These are phyloP conservation scores for Rhododendron vialii DNA, from an alignment of 148 eudicot genomes.

Conservation along the genomic window DNA sequence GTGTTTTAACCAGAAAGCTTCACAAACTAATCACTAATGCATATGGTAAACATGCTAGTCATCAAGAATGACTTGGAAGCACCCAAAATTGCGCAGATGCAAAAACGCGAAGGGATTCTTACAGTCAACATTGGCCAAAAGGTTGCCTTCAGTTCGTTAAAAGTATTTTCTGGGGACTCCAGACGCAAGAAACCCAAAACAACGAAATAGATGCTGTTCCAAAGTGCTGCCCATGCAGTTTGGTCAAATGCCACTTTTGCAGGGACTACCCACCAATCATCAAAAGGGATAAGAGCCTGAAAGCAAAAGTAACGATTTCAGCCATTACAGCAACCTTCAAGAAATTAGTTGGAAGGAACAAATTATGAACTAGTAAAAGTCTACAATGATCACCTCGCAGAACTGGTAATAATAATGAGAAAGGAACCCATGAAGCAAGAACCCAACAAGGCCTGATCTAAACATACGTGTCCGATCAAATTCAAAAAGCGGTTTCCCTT, in stretches of 20 bases:
- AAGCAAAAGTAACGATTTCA: background rate
- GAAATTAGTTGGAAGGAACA: background rate
- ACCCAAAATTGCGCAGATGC: background rate
- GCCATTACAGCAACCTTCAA: background rate
- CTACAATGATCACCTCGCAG: constrained; percentile 57
- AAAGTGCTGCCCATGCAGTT: constrained; percentile 72
- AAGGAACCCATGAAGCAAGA: constrained; percentile 79
- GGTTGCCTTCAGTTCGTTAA: constrained; percentile 56
- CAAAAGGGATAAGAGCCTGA: constrained; percentile 70
- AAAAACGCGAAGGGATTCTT: constrained; percentile 19
- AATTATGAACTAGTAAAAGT: background rate
- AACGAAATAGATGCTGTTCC: constrained; percentile 85
- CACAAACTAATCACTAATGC: background rate
- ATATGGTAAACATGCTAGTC: background rate
- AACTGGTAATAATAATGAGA: constrained; percentile 88
- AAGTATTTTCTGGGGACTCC: constrained; percentile 58
- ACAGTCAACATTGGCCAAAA: constrained; percentile 88
- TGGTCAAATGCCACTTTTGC: constrained; percentile 84
- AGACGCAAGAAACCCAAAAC: constrained; percentile 59
- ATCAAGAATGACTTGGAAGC: background rate
- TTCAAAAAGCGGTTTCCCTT: constrained; percentile 87
- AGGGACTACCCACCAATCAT: constrained; percentile 92
- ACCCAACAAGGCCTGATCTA: constrained; percentile 82
- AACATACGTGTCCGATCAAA: constrained; percentile 78
- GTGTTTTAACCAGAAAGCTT: background rate